Percentiles rank a stretch among this genome's conserved stretches.
Conservation (phyloP, 192 early-diverging fungal genomes). For the Podila minutissima region DNA sequence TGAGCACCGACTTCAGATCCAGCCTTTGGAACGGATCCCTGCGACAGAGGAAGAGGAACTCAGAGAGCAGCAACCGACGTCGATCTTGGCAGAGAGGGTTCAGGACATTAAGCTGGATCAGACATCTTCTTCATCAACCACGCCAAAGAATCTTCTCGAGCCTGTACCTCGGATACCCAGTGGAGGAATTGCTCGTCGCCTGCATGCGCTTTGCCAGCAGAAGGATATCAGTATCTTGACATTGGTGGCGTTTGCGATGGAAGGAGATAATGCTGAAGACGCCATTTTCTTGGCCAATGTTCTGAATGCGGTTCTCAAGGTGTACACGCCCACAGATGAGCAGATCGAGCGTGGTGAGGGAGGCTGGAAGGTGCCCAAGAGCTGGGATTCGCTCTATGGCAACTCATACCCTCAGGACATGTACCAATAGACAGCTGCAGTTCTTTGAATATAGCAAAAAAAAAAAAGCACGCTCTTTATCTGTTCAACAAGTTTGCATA, state of each 20-base stretch:
- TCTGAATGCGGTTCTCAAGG: conserved; percentile 23
- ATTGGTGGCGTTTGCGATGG: conserved; percentile 71
- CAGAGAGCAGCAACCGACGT: not conserved
- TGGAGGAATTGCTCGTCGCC: conserved; percentile 65
- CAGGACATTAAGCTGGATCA: conserved; percentile 23
- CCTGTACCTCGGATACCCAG: conserved; percentile 63
- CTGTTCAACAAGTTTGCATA: not conserved
- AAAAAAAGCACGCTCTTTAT: not conserved
- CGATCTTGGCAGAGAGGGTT: conserved; percentile 13
- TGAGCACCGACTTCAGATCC: conserved; percentile 33
- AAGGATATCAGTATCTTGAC: conserved; percentile 54
- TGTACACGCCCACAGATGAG: conserved; percentile 21
- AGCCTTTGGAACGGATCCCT: conserved; percentile 38
- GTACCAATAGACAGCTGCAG: conserved; percentile 51
- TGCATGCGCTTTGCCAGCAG: conserved; percentile 58
- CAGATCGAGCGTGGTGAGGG: conserved; percentile 9
- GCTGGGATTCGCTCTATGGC: conserved; percentile 65
- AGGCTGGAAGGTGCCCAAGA: conserved; percentile 59
- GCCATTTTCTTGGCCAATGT: conserved; percentile 69
- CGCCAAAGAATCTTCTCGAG: conserved; percentile 1
- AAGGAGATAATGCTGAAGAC: conserved; percentile 80
- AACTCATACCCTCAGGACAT: conserved; percentile 60
- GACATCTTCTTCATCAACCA: not conserved
- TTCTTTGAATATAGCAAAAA: not conserved
- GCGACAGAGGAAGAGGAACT: conserved; percentile 32